These are phyloP conservation scores for Punctularia strigosozonata DNA, from an alignment of 768 basidiomycete species.

Conservation along the genomic window DNA sequence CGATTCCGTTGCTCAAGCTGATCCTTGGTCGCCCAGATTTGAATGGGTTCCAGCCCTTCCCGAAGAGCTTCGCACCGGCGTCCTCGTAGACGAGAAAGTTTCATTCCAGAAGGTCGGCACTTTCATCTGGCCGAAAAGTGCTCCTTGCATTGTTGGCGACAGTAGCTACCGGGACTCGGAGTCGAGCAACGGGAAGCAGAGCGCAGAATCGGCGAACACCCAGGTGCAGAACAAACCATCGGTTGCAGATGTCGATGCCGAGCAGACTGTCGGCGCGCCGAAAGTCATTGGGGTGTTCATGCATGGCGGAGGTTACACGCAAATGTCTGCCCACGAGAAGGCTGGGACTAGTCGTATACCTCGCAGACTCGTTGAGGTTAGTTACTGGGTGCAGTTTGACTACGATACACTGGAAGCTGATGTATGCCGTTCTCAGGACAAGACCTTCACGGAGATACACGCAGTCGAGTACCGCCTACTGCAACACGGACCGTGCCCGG, in stretches of 20 bases:
- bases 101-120: slow-evolving; percentile 32
- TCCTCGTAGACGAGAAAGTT: slow-evolving; percentile 26
- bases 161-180: background rate
- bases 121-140: slow-evolving; percentile 34
- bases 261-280: slow-evolving; percentile 14
- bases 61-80: slow-evolving; percentile 26
- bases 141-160: slow-evolving; percentile 9
- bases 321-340: slow-evolving; percentile 43
- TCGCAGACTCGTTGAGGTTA: slow-evolving; percentile 30
- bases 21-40: too few species aligned
- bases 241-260: slow-evolving; percentile 13
- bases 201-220: slow-evolving; percentile 3
- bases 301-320: slow-evolving; percentile 46
- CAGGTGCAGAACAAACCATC: background rate
- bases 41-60: slow-evolving; percentile 35
- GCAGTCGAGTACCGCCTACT: slow-evolving; percentile 41
- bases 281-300: slow-evolving; percentile 34
- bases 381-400: background rate
- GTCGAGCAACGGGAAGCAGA: background rate
- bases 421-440: slow-evolving; percentile 10
- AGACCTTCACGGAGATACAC: slow-evolving; percentile 22
- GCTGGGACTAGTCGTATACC: slow-evolving; percentile 37
- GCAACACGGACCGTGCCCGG: slow-evolving; percentile 42
- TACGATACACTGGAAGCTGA: too few species aligned
- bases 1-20: too few species aligned